Conservation (phyloP, 1,139 yeast species). For the Magnusiomyces paraingens region DNA sequence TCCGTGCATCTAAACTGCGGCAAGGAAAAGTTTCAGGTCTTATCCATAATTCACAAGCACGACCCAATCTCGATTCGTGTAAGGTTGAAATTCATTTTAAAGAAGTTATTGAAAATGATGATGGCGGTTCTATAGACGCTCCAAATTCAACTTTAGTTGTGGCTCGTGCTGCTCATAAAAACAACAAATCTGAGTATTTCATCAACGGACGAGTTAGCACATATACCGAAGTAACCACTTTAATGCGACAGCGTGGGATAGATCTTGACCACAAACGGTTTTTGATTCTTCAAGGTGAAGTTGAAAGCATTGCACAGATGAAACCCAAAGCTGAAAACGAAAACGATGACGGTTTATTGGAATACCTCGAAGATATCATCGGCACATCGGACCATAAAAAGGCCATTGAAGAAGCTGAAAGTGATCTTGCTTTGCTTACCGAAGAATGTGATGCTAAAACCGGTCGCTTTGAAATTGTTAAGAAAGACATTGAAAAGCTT, state of each 20-base stretch:
- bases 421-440: slow-evolving; percentile 60
- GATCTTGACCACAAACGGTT: slow-evolving; percentile 94
- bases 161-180: slow-evolving; percentile 70
- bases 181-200: slow-evolving; percentile 72
- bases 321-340: slow-evolving; percentile 92
- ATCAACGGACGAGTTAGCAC: slow-evolving; percentile 64
- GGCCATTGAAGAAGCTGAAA: slow-evolving; percentile 59
- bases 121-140: slow-evolving; percentile 37
- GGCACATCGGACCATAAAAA: slow-evolving; percentile 85
- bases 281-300: slow-evolving; percentile 94
- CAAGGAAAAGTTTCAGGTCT: slow-evolving; percentile 87
- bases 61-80: slow-evolving; percentile 63
- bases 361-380: slow-evolving; percentile 91
- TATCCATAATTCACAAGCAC: slow-evolving; percentile 73
- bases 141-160: slow-evolving; percentile 60
- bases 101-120: slow-evolving; percentile 62
- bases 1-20: slow-evolving; percentile 93
- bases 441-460: slow-evolving; percentile 79
- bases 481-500: slow-evolving; percentile 62
- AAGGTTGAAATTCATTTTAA: slow-evolving; percentile 91
- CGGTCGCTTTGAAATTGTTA: slow-evolving; percentile 70
- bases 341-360: slow-evolving; percentile 87
- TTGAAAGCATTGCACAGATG: slow-evolving; percentile 98
- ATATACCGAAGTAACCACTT: slow-evolving; percentile 71
- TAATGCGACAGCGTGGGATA: slow-evolving; percentile 77